Conservation (phyloP, 805 yeast species). For the Nadsonia fulvescens region DNA sequence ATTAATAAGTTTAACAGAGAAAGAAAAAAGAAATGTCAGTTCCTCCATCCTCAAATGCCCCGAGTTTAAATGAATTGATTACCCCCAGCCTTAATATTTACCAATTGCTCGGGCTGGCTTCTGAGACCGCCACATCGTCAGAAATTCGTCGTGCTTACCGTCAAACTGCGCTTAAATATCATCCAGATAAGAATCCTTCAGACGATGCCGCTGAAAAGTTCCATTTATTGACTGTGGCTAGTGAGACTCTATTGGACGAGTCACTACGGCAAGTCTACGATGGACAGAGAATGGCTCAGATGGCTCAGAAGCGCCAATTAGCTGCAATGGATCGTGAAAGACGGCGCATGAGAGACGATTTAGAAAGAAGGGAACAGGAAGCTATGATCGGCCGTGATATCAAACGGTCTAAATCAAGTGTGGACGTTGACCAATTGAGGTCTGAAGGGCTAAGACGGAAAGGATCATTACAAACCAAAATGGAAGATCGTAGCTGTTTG, state of each 20-base stretch:
- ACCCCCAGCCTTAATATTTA: too few relatives aligned
- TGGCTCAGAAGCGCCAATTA: slow-evolving; percentile 6
- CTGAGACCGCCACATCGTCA: too few relatives aligned
- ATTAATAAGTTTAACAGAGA: too few relatives aligned
- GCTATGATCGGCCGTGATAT: slow-evolving; percentile 4
- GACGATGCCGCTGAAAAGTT: slow-evolving; percentile 14
- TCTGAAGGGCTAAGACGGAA: slow-evolving; percentile 9
- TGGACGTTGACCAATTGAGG: slow-evolving; percentile 3
- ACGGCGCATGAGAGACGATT: slow-evolving; percentile 10
- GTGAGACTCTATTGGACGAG: slow-evolving; percentile 10
- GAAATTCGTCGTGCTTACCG: slow-evolving; percentile 7
- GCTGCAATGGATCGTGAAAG: slow-evolving; percentile 7
- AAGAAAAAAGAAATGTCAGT: too few relatives aligned
- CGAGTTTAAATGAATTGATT: too few relatives aligned
- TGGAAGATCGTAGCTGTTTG: neutral
- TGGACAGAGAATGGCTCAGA: slow-evolving; percentile 7
- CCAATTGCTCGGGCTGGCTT: too few relatives aligned
- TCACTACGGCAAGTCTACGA: slow-evolving; percentile 10
- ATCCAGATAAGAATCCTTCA: slow-evolving; percentile 15
- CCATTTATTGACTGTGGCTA: slow-evolving; percentile 11
- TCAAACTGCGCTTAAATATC: slow-evolving; percentile 8
- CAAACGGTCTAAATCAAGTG: neutral
- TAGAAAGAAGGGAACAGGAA: slow-evolving; percentile 11
- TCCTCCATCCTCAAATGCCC: too few relatives aligned
- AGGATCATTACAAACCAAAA: slow-evolving; percentile 6